Evolutionary conservation across 2,329 filamentous ascomycete species (phyloP).

Genomic region (Pseudofabraea citricarpa): DNA sequence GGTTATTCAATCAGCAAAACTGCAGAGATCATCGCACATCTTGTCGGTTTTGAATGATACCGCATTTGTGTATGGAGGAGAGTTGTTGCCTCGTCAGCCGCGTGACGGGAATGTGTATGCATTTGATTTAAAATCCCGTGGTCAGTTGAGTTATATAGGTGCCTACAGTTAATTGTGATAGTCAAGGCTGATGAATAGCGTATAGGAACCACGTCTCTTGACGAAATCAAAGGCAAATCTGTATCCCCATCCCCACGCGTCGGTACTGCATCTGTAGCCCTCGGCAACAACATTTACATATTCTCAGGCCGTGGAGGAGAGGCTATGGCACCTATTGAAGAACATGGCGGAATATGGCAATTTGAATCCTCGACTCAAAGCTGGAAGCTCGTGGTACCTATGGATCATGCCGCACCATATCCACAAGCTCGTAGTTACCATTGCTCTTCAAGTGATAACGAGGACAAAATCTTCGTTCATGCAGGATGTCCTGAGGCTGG

Average conservation of each 20-base stretch:
- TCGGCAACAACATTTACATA: constrained; percentile 47
- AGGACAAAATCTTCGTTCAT: constrained; percentile 50
- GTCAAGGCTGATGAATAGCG: background rate
- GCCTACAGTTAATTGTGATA: background rate
- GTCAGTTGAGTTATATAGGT: background rate
- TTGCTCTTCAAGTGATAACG: constrained; percentile 32
- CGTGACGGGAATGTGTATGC: constrained; percentile 43
- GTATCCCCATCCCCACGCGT: constrained; percentile 47
- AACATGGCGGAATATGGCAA: constrained; percentile 52
- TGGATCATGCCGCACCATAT: constrained; percentile 28
- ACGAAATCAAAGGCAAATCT: constrained; percentile 1
- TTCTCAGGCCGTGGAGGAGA: constrained; percentile 59
- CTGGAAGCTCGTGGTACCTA: constrained; percentile 44
- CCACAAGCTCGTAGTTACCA: constrained; percentile 55
- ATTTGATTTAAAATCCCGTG: constrained; percentile 23
- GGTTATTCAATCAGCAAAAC: constrained; percentile 23
- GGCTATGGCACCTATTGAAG: constrained; percentile 55
- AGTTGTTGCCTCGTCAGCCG: constrained; percentile 44
- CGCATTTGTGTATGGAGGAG: constrained; percentile 46
- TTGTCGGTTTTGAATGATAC: constrained; percentile 34
- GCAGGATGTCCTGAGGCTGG: constrained; percentile 55
- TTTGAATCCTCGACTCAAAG: constrained; percentile 33
- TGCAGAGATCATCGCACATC: constrained; percentile 46
- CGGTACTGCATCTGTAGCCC: constrained; percentile 42
- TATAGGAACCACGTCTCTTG: background rate